phyloP scores from a whole-genome alignment of 805 yeast genomes.

The Hanseniaspora clermontiae region DNA sequence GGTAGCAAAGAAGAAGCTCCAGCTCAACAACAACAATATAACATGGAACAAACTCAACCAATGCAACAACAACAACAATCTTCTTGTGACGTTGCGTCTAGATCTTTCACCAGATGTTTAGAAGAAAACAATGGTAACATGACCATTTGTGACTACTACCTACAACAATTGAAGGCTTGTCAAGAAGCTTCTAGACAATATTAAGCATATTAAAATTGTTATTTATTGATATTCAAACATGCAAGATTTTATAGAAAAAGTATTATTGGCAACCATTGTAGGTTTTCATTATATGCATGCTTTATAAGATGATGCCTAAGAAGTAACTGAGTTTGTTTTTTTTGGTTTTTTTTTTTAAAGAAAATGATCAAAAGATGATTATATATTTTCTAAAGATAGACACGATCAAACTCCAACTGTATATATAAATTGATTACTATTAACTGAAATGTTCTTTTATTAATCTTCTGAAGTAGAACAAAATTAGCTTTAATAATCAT shows the following conservation, averaged over 20 bases:
- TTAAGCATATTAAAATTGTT: conserved; percentile 26
- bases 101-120: conserved; percentile 88
- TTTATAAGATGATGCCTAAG: no score
- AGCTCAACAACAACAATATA: conserved; percentile 34
- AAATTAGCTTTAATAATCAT: no score
- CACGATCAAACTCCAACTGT: not conserved
- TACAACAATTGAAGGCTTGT: conserved; percentile 95
- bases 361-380: not conserved
- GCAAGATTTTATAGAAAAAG: not conserved
- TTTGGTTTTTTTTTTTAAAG: no score
- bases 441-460: not conserved
- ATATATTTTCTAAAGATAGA: not conserved
- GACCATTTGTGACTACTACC: conserved; percentile 92
- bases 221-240: not conserved
- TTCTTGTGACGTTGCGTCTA: conserved; percentile 84
- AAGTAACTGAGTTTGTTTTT: no score
- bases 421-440: not conserved
- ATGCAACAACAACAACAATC: conserved; percentile 28
- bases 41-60: conserved; percentile 26
- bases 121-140: conserved; percentile 89
- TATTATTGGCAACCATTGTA: not conserved
- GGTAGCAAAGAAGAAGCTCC: conserved; percentile 50
- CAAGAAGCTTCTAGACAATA: conserved; percentile 84
- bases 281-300: no score
- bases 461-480: not conserved